phyloP scores from a whole-genome alignment of 2,329 filamentous ascomycete species.

The Thermochaetoides dissita region DNA sequence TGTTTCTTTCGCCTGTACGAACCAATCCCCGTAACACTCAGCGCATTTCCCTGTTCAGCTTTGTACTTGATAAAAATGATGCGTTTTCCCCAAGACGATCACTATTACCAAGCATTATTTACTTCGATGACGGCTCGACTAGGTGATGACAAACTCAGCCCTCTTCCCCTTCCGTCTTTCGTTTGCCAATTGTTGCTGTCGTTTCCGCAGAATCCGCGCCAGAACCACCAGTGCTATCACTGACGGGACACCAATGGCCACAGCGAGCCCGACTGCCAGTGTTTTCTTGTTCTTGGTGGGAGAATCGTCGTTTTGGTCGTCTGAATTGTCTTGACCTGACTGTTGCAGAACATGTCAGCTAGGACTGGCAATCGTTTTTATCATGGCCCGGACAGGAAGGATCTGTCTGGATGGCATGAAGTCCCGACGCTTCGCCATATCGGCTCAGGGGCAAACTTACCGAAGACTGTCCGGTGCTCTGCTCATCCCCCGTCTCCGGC shows the following conservation, averaged over 20 bases:
- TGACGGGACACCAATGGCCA: constrained; percentile 15
- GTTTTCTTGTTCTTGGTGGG: constrained; percentile 8
- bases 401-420: no score
- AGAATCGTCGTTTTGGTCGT: constrained; percentile 2
- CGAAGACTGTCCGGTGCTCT: background rate
- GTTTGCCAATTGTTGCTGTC: constrained; percentile 8
- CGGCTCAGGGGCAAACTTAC: background rate
- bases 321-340: background rate
- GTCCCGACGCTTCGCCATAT: no score
- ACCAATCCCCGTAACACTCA: no score
- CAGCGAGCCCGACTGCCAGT: constrained; percentile 16
- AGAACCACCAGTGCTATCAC: constrained; percentile 11
- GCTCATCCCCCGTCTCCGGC: background rate
- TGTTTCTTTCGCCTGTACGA: no score
- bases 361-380: background rate
- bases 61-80: no score
- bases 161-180: constrained; percentile 14
- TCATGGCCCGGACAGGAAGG: background rate
- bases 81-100: no score
- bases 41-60: no score
- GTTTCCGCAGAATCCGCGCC: constrained; percentile 12
- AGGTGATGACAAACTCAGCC: constrained; percentile 16
- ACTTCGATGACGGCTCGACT: background rate
- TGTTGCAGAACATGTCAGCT: background rate
- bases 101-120: no score